Evolutionary conservation across 2,329 filamentous ascomycete genomes (phyloP).

Genomic region (Ceratocystis eucalypticola): DNA sequence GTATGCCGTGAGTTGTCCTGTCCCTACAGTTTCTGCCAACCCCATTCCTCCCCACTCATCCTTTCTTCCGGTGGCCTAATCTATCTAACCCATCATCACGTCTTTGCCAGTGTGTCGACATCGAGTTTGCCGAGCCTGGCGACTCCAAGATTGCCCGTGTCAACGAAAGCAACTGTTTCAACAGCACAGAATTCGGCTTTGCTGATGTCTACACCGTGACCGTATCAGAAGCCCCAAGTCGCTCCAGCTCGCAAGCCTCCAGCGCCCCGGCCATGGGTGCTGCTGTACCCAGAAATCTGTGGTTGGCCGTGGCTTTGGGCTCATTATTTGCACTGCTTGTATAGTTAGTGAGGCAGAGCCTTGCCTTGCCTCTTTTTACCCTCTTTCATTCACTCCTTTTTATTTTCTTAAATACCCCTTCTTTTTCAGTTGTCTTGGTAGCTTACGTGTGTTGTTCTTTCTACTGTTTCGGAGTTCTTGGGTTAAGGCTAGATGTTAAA

Average conservation of each 20-base stretch:
- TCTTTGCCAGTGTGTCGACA: slow-evolving; percentile 66
- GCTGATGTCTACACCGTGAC: slow-evolving; percentile 60
- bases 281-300: background rate
- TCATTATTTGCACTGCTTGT: background rate
- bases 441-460: background rate
- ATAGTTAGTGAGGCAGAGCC: background rate
- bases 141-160: slow-evolving; percentile 55
- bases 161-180: slow-evolving; percentile 76
- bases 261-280: slow-evolving; percentile 15
- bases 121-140: slow-evolving; percentile 71
- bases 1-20: slow-evolving; percentile 51
- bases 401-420: slow-evolving; percentile 1
- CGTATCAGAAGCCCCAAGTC: slow-evolving; percentile 31
- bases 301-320: background rate
- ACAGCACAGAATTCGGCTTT: slow-evolving; percentile 65
- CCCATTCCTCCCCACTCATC: background rate
- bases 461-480: background rate
- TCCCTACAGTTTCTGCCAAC: background rate
- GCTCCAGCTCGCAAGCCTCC: slow-evolving; percentile 27
- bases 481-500: background rate
- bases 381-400: background rate
- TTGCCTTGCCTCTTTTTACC: background rate
- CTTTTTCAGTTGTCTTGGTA: background rate
- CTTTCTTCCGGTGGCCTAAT: background rate
- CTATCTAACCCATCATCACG: too few relatives aligned